These are phyloP conservation scores for Ceratocystis papillata DNA, from an alignment of 2,329 filamentous ascomycete species.

Conservation along the genomic window DNA sequence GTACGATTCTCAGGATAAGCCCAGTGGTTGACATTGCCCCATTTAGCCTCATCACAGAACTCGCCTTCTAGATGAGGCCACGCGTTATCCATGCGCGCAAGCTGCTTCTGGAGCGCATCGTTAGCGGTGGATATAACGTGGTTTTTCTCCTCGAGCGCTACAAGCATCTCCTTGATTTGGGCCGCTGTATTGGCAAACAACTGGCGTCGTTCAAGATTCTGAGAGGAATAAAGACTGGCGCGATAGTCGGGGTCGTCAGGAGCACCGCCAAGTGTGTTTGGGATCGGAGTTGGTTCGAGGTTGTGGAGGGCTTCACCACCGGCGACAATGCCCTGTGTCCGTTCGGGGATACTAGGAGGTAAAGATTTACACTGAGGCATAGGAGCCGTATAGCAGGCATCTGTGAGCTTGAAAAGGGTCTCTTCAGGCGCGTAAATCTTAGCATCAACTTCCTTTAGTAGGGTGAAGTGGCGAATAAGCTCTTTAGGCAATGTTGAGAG, in stretches of 20 bases:
- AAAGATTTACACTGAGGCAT: slow-evolving; percentile 20
- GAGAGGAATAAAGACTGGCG: slow-evolving; percentile 4
- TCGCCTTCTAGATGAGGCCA: slow-evolving; percentile 79
- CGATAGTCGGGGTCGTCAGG: slow-evolving; percentile 29
- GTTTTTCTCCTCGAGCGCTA: slow-evolving; percentile 93
- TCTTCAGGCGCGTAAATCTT: slow-evolving; percentile 88
- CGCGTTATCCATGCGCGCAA: slow-evolving; percentile 73
- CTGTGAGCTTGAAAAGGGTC: slow-evolving; percentile 63
- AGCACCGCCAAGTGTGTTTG: slow-evolving; percentile 33
- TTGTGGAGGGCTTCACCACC: slow-evolving; percentile 22
- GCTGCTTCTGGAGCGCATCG: slow-evolving; percentile 74
- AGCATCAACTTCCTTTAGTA: slow-evolving; percentile 94
- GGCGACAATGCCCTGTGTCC: slow-evolving; percentile 8
- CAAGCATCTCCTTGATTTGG: slow-evolving; percentile 72
- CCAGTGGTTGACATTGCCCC: slow-evolving; percentile 88
- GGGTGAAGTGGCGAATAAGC: slow-evolving; percentile 87
- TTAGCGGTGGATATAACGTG: slow-evolving; percentile 90
- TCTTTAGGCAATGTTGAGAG: slow-evolving; percentile 89
- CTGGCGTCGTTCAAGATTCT: slow-evolving; percentile 50
- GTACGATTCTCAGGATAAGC: slow-evolving; percentile 81
- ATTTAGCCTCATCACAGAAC: slow-evolving; percentile 87
- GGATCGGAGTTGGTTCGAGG: slow-evolving; percentile 32
- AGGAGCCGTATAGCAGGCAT: slow-evolving; percentile 45
- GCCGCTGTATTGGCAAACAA: slow-evolving; percentile 68
- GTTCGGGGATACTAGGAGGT: slow-evolving; percentile 9